Evolutionary conservation across 2,329 filamentous ascomycete species (phyloP), one percentile per base, ranked within the genome.

Genomic region (Colletotrichum filicis): DNA sequence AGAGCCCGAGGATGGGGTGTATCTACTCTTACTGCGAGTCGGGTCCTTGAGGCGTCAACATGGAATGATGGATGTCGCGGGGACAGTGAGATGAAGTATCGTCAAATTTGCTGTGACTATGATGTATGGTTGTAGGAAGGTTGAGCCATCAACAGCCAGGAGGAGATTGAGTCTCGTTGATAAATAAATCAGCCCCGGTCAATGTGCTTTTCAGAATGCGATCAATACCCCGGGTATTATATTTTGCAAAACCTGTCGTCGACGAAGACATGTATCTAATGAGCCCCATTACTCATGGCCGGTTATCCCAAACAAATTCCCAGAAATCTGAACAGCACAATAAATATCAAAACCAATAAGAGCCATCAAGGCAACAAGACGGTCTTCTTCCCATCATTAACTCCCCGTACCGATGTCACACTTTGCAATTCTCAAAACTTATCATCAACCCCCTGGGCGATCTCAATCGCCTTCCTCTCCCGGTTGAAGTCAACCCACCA

Each of bases 401-500:
- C 19, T 24, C 16, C 11, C 19, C 22, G n/a, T 1, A 26, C 26
- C 26, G 26, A 26, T 26, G 26, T 26, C 26, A 26, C 32, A 9
- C 8, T 9, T 7, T 7, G 4, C 12, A 37, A 16, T 37, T 14
- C 14, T 65, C 73, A 82, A 64, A 79, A 82, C 26, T 78, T 78
- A 66, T 83, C 83, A 30, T 77, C 79, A 58, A 88, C 80, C 11
- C 85, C 85, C 37, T 69, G 79, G 14, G 77, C 77, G 71, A 76
- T 83, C 78, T 89, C 88, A 5, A 75, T 77, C 4, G 65, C 75
- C 74, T 81, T 82, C 77, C 88, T 83, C 74, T 86, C 82, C 28
- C 79, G 77, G 76, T 91, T 88, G 2, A 80, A 79, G 28, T 86
- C 84, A 19, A 85, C 81, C 90, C 89, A 92, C 90, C 90, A 92